Evolutionary conservation across 169 alveolate genomes (phyloP).

Genomic region (Miamiensis avidus): DNA sequence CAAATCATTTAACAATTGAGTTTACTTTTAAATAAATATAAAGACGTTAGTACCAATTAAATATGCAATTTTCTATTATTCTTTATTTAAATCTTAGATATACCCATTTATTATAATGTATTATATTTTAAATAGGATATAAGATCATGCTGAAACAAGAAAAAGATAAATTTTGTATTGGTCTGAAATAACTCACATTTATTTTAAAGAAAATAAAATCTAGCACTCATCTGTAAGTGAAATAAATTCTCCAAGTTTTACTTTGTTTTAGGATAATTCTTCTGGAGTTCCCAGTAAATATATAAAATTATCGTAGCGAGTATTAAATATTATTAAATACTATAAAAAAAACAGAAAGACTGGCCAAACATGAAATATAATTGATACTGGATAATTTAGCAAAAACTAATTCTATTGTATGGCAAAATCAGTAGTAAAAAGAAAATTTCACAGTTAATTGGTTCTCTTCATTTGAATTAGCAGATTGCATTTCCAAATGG

Average conservation of each 20-base stretch:
- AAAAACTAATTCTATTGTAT: not conserved
- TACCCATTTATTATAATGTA: too few relatives aligned
- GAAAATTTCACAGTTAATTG: slow-evolving; percentile 8
- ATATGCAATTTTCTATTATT: too few relatives aligned
- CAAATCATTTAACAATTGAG: not conserved
- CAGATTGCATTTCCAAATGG: slow-evolving; percentile 19
- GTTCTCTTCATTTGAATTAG: slow-evolving; percentile 14
- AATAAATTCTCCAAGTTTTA: not conserved
- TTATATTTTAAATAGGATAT: not conserved
- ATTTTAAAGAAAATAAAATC: slow-evolving; percentile 16
- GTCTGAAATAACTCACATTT: slow-evolving; percentile 21
- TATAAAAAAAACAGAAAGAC: not conserved
- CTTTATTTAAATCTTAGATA: too few relatives aligned
- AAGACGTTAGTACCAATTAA: too few relatives aligned
- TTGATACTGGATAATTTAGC: not conserved
- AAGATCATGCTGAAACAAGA: slow-evolving; percentile 29
- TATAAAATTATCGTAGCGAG: too few relatives aligned
- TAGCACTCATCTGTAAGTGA: slow-evolving; percentile 4
- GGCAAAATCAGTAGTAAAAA: not conserved
- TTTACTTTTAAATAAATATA: too few relatives aligned
- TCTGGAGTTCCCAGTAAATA: slow-evolving; percentile 9
- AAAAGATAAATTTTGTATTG: slow-evolving; percentile 18
- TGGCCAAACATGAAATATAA: slow-evolving; percentile 6
- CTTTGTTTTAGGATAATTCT: not conserved
- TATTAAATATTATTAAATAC: too few relatives aligned